A percentile compares a stretch with the other conserved stretches of the same genome.
These are phyloP conservation scores for Cryptococcus sp. DNA, from an alignment of 1,284 basidiomycete species.

Conservation along the genomic window DNA sequence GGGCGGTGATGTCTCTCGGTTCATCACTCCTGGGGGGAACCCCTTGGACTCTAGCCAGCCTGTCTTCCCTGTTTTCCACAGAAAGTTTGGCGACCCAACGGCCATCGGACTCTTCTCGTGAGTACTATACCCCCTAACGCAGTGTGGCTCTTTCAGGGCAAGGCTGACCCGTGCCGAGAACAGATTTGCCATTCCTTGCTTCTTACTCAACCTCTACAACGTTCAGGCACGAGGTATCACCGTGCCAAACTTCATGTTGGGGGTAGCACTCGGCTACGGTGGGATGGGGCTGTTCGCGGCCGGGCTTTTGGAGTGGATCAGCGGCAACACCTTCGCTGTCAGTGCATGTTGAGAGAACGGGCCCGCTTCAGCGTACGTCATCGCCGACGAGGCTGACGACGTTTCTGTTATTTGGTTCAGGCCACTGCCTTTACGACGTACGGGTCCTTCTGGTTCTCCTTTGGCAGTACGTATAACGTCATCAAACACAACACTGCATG, in stretches of 20 bases:
- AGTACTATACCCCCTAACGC: slow-evolving; percentile 2
- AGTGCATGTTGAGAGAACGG: not conserved
- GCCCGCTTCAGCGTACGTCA: not conserved
- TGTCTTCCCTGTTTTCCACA: slow-evolving; percentile 47
- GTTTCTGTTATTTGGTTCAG: too few relatives aligned
- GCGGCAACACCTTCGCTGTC: slow-evolving; percentile 59
- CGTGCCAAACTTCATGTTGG: slow-evolving; percentile 70
- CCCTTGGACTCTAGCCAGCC: slow-evolving; percentile 50
- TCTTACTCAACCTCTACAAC: slow-evolving; percentile 53
- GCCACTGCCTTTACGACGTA: too few relatives aligned
- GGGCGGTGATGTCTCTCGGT: slow-evolving; percentile 19
- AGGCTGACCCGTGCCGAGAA: not conserved
- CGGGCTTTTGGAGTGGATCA: slow-evolving; percentile 63
- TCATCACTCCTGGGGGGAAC: slow-evolving; percentile 52
- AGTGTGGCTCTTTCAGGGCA: too few relatives aligned
- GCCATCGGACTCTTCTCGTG: slow-evolving; percentile 53
- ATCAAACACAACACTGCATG: too few relatives aligned
- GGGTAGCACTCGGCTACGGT: slow-evolving; percentile 76
- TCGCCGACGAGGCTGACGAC: not conserved
- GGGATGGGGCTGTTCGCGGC: slow-evolving; percentile 68
- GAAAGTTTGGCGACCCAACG: slow-evolving; percentile 55
- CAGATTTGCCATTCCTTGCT: slow-evolving; percentile 55
- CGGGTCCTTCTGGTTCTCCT: too few relatives aligned
- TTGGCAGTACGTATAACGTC: too few relatives aligned
- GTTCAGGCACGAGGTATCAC: slow-evolving; percentile 45